Evolutionary conservation across 768 basidiomycete species (phyloP), one percentile per base, ranked within the genome.

Genomic region (Sarcomyxa edulis): DNA sequence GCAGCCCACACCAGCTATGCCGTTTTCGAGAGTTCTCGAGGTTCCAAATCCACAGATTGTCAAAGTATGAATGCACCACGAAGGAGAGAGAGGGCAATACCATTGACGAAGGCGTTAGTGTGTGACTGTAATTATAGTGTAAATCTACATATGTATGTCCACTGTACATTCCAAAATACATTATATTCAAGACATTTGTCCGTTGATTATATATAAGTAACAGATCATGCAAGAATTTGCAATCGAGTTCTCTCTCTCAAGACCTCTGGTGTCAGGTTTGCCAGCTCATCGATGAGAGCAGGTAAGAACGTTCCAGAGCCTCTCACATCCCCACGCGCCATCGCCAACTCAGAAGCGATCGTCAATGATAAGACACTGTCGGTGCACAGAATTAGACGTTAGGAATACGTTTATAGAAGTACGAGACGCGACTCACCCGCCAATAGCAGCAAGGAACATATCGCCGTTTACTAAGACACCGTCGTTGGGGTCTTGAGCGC

Each of bases 1-100:
- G 42, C 94, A 98, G 55, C 92, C 94, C 1, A 91, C 91, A 3
- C 46, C 64, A 7, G 74, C 68, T 9, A 84, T 88, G 83, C 89
- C 93, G 2, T 96, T 97, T 61, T 72, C 79, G 18, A 71, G 61
- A 45, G 61, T 86, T 18, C 51, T 86, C 8, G 45, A 35, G 23
- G 31, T 16, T 18, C 40, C 15, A 15, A 4, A 32, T 30, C 3
- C 37, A n/a, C n/a, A n/a, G n/a, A n/a, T n/a, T n/a, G n/a, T n/a
- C n/a, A n/a, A n/a, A n/a, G n/a, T n/a, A n/a, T n/a, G n/a, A n/a
- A n/a, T n/a, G n/a, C n/a, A n/a, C n/a, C n/a, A n/a, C n/a, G n/a
- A n/a, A n/a, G n/a, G n/a, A n/a, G n/a, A n/a, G n/a, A n/a, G n/a
- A n/a, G n/a, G n/a, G n/a, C n/a, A n/a, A n/a, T n/a, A n/a, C n/a